Base-by-base conservation (phyloP, 2,329 filamentous ascomycete genomes). In the Myriangium duriaei region DNA sequence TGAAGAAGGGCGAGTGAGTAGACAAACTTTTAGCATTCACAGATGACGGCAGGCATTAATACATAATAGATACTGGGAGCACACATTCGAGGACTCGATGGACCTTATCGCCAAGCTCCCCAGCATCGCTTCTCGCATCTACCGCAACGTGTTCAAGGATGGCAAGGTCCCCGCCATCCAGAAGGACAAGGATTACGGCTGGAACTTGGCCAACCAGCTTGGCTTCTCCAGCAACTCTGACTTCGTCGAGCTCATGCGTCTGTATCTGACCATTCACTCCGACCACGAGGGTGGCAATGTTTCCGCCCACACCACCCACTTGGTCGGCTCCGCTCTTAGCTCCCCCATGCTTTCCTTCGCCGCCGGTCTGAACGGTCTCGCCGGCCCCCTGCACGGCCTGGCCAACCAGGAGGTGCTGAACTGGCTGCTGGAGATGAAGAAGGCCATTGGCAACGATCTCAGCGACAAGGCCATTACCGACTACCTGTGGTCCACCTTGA, bases 81-180 rank as follows among this genome's bases (percentile, higher is more conserved):
- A 96, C 76, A 95, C 87, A 54, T 98, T 92, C 58, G 91, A 98
- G 77, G 91, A 98, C 71, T 91, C 87, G 46, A 96, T 98, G 88
- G 88, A 98, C 69, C 74, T 98, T 63, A 98, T 98, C 63, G 91
- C 91, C 60, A 96, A 96, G 80, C 83, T 98, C 55, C 91, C 91
- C 62, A 95, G 85, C 63, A 95, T 98, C 57, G 91, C 91, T 49
- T 73, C 91, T 48, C 85, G 86, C 71, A 98, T 98, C 76, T 98
- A 98, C 80, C 91, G 93, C 73, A 98, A 98, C 66, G 81, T 96
- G 64, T 98, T 93, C 84, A 95, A 96, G 79, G 91, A 93, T 60
- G 91, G 91, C 70, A 96, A 96, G 80, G 88, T 98, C 51, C 83
- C 85, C 44, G 64, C 86, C 40, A 76, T 94, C 63, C 80, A 96